Evolutionary conservation across 371 early-diverging fungal species (phyloP).

Genomic region (Actinomortierella wolfii): DNA sequence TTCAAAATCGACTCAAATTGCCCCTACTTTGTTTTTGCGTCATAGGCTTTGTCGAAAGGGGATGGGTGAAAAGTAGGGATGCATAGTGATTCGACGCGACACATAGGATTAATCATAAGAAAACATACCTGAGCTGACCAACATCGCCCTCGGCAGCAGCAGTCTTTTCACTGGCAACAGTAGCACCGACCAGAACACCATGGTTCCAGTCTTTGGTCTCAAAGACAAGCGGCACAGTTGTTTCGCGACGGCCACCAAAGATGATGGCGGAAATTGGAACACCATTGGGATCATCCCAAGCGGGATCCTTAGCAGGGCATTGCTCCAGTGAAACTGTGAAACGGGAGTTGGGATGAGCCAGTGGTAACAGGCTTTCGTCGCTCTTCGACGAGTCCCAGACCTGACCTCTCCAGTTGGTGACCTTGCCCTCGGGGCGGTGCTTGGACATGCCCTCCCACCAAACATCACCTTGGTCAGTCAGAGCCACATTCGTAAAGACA

Average conservation of each 20-base stretch:
- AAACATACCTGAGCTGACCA: constrained; percentile 36
- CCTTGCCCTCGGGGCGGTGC: constrained; percentile 45
- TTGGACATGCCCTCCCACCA: constrained; percentile 56
- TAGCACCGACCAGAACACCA: constrained; percentile 50
- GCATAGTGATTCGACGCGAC: too few species aligned
- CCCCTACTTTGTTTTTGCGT: too few species aligned
- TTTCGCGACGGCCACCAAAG: constrained; percentile 52
- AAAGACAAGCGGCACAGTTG: constrained; percentile 48
- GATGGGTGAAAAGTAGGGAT: too few species aligned
- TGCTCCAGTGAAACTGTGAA: constrained; percentile 47
- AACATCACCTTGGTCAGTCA: constrained; percentile 50
- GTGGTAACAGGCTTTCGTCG: constrained; percentile 21
- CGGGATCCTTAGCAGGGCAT: constrained; percentile 48
- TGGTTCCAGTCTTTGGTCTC: constrained; percentile 52
- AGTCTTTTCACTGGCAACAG: constrained; percentile 51
- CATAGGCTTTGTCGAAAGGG: too few species aligned
- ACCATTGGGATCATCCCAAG: constrained; percentile 52
- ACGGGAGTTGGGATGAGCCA: constrained; percentile 52
- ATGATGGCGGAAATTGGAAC: constrained; percentile 53
- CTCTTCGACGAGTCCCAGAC: constrained; percentile 45
- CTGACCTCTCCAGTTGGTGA: constrained; percentile 48
- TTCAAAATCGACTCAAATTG: too few species aligned
- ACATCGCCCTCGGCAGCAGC: constrained; percentile 52
- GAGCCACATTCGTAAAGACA: constrained; percentile 52
- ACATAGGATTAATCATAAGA: too few species aligned